A percentile compares a stretch with the other conserved stretches of the same genome.
Evolutionary conservation across 2,329 filamentous ascomycete species (phyloP).

Genomic region (Septoria petroselini): DNA sequence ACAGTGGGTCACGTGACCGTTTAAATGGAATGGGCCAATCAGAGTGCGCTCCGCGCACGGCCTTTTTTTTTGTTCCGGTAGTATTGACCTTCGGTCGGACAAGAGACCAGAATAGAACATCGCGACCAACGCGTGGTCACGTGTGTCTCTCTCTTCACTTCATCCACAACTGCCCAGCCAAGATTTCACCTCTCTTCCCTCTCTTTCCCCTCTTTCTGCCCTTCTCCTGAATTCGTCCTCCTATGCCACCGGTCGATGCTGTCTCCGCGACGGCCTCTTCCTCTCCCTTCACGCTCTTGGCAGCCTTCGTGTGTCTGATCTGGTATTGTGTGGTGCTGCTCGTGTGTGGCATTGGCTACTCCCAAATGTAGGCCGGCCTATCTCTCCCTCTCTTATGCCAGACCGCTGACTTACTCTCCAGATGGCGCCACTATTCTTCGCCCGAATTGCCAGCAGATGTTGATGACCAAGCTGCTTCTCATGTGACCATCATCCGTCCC

Average conservation of each 20-base stretch:
- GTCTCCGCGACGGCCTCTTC: conserved; percentile 26
- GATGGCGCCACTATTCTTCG: conserved; percentile 55
- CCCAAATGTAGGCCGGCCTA: conserved; percentile 52
- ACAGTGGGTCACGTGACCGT: no score
- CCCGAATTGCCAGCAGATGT: conserved; percentile 32
- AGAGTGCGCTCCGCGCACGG: no score
- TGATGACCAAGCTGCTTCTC: conserved; percentile 56
- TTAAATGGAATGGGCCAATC: no score
- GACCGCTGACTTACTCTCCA: conserved; percentile 34
- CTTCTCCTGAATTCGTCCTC: no score
- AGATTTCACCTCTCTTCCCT: not conserved
- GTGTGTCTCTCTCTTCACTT: not conserved
- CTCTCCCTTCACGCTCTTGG: conserved; percentile 22
- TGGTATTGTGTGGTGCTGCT: conserved; percentile 49
- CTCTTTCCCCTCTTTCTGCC: no score
- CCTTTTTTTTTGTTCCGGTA: no score
- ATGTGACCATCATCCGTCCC: conserved; percentile 87
- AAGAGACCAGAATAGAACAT: no score
- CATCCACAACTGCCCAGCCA: not conserved
- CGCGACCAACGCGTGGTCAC: no score
- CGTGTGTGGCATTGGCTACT: conserved; percentile 58
- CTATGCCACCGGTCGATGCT: conserved; percentile 30
- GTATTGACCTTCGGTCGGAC: no score
- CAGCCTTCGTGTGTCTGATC: conserved; percentile 33
- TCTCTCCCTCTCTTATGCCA: conserved; percentile 1